Conservation (phyloP, 2,329 filamentous ascomycete genomes). For the Beauveria australis region DNA sequence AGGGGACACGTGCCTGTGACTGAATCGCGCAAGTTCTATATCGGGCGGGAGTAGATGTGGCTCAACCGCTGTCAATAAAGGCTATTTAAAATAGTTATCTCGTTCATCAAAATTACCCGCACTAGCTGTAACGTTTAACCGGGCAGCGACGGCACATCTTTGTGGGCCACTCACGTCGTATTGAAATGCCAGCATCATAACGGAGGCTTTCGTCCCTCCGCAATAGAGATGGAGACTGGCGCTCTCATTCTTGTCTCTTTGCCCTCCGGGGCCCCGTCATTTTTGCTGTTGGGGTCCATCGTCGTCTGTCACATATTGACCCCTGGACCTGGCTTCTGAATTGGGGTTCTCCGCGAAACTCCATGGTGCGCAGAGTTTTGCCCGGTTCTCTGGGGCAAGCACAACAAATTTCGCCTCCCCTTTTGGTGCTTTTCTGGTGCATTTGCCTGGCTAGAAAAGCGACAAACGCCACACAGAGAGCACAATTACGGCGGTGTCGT, state of each 20-base stretch:
- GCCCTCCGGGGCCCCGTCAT: slow-evolving; percentile 7
- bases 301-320: neutral
- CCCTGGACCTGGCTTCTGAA: neutral
- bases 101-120: neutral
- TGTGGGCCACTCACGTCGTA: slow-evolving; percentile 6
- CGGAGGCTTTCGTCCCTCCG: slow-evolving; percentile 2
- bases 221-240: neutral
- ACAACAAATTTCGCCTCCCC: neutral
- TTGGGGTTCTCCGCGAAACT: too few relatives aligned
- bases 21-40: slow-evolving; percentile 7
- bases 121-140: slow-evolving; percentile 10
- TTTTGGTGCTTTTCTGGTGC: neutral
- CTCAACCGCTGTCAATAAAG: neutral
- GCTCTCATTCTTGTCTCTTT: neutral
- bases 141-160: neutral
- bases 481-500: neutral
- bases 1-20: neutral
- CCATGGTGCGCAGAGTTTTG: neutral
- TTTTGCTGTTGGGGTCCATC: neutral
- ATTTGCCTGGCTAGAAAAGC: neutral
- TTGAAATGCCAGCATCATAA: neutral
- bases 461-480: neutral
- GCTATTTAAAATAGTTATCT: too few relatives aligned
- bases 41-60: slow-evolving; percentile 6
- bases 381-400: neutral